Evolutionary conservation across 306 rosid species (phyloP), one percentile per base, ranked within the genome.

Genomic region (Rosa persica): DNA sequence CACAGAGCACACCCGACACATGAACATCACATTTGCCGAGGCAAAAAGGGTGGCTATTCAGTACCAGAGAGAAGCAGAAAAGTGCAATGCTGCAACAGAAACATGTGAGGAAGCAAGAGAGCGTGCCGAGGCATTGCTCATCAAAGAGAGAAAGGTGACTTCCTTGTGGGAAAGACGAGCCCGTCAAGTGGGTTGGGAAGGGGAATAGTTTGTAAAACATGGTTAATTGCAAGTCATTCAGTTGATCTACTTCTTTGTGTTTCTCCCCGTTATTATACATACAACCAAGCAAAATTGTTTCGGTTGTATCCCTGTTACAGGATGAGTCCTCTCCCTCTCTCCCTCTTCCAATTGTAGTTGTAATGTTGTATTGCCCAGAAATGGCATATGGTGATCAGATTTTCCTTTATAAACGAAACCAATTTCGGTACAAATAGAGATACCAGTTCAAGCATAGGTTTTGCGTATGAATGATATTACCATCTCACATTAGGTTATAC

Each of bases 41-140:
- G 98, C 99, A 3, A 95, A 88, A 83, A 79, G 98, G 84, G 86
- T 89, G 52, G 99, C 98, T 68, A 80, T 95, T 79, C 97, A 91
- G 86, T 95, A 95, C 88, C 98, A 92, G 87, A 91, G 88, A 79
- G 99, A 95, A 89, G 97, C 98, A 38, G 99, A 91, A 78, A 95
- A 95, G 81, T 95, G 99, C 77, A 86, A 88, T 73, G 85, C 96
- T 69, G 97, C 98, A 5, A 95, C 97, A 13, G 97, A 95, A 89
- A 93, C 98, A 23, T 95, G 99, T 55, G 99, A 95, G 89, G 93
- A 88, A 80, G 97, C 98, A 51, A 87, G 98, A 77, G 98, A 95
- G 78, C 88, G 76, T 6, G 85, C 96, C 0, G 84, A 95, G 83
- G 97, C 96, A 70, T 76, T 84, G 83, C 90, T 86, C 80, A 89